Evolutionary conservation across 768 basidiomycete genomes (phyloP), one percentile per base, ranked within the genome.

Genomic region (Leccinum boreale): DNA sequence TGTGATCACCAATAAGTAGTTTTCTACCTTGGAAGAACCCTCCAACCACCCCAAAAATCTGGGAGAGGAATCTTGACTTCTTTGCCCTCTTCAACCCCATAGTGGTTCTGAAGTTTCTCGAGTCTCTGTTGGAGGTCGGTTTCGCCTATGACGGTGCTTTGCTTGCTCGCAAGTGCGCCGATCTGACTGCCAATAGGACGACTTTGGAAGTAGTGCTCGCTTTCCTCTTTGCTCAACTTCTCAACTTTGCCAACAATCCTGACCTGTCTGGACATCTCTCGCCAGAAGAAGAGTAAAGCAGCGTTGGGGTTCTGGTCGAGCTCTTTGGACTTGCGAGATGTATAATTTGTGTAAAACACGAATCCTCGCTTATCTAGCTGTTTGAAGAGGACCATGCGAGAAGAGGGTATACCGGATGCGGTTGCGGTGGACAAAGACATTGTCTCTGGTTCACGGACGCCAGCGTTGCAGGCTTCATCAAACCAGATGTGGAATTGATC

Each of bases 341-440:
- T 83, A 77, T 98, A 98, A 75, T 99, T 99, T 31, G 96, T 98
- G 81, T 83, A 99, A 77, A 98, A 97, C 57, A 96, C 84, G 77
- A 98, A 98, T 52, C 97, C 97, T 55, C 79, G 84, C 29, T 79
- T 67, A 77, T 98, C 97, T 65, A 92, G 84, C 68, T 93, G 84
- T 74, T 95, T 97, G 68, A 98, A 85, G 58, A 98, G 85, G 55
- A 98, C 94, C 73, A 92, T 82, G 62, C 96, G 85, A 11, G 89
- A 85, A 36, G 92, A 93, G 24, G 96, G 96, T 61, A 94, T 82
- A 35, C 90, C 93, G 1, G 74, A 62, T 15, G 81, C 69, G 1
- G 89, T 85, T 10, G 84, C 83, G 52, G 92, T 93, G 51, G 89
- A 87, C 53, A 94, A 73, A 4, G 86, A 79, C 86, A 97, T 90